Conservation (phyloP, 169 alveolate species). For the Eimeria sp. region DNA sequence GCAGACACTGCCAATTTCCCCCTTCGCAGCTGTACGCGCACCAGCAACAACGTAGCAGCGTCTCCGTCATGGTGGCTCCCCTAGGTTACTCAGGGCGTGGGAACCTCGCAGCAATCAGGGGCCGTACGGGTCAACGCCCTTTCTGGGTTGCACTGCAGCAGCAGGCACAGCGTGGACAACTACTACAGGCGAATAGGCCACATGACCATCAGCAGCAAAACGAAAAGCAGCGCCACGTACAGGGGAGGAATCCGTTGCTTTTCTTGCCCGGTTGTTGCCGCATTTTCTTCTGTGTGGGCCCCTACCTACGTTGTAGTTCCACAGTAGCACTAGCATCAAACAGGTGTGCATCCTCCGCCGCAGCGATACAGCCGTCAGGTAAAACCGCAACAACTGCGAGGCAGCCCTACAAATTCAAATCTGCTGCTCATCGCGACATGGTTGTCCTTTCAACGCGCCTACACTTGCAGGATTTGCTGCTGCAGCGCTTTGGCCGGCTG, state of each 20-base stretch:
- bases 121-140: not conserved
- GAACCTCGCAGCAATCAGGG: not conserved
- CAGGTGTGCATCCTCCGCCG: not conserved
- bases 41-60: not conserved
- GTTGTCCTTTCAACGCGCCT: slow-evolving; percentile 68
- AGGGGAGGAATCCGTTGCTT: not conserved
- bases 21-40: not conserved
- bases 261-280: not conserved
- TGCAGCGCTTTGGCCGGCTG: slow-evolving; percentile 81
- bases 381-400: not conserved
- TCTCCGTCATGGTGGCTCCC: not conserved
- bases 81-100: not conserved
- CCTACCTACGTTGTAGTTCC: not conserved
- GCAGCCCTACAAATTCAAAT: slow-evolving; percentile 57
- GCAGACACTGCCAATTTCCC: not conserved
- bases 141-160: not conserved
- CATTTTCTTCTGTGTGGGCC: not conserved
- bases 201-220: not conserved
- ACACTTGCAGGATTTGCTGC: slow-evolving; percentile 75
- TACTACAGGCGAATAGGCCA: not conserved
- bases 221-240: not conserved
- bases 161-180: not conserved
- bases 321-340: slow-evolving; percentile 9
- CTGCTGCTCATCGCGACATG: slow-evolving; percentile 83
- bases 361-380: not conserved